Evolutionary conservation across 352 stramenopile species (phyloP).

Genomic region (Globisporangium acanthophoron): DNA sequence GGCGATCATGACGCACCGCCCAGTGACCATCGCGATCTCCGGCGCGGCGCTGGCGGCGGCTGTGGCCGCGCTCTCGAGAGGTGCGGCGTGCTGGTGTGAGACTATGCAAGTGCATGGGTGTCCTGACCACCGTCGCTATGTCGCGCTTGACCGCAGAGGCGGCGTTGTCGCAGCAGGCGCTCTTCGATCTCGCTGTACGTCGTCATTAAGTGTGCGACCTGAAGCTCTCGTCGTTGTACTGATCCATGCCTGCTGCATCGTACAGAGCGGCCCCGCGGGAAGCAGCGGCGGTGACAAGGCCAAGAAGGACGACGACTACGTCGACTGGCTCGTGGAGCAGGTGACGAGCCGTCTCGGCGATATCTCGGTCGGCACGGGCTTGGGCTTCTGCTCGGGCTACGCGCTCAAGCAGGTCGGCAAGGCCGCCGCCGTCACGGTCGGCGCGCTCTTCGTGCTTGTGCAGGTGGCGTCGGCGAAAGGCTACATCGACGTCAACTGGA

Average conservation of each 20-base stretch:
- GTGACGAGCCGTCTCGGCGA: conserved; percentile 57
- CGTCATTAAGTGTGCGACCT: neutral
- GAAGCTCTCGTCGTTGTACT: neutral
- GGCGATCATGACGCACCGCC: conserved; percentile 10
- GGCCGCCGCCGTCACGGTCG: conserved; percentile 64
- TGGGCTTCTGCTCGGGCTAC: conserved; percentile 85
- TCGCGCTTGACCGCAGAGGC: conserved; percentile 10
- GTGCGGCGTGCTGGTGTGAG: conserved; percentile 4
- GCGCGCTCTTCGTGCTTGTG: conserved; percentile 69
- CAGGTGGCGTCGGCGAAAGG: conserved; percentile 72
- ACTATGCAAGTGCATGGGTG: neutral
- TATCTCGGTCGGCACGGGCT: conserved; percentile 55
- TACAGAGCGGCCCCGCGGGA: conserved; percentile 20
- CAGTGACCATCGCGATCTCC: conserved; percentile 19
- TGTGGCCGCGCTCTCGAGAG: conserved; percentile 34
- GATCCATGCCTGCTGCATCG: neutral
- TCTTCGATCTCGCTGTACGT: conserved; percentile 30
- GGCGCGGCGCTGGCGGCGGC: conserved; percentile 46
- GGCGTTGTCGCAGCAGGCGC: conserved; percentile 43
- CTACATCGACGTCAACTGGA: conserved; percentile 90
- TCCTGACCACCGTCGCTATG: neutral
- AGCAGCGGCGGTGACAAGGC: conserved; percentile 25
- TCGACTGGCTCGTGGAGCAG: conserved; percentile 64
- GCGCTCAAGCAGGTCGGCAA: conserved; percentile 83
- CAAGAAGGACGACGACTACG: conserved; percentile 30